phyloP scores from a whole-genome alignment of 371 early-diverging fungal genomes.

The Cokeromyces recurvatus region DNA sequence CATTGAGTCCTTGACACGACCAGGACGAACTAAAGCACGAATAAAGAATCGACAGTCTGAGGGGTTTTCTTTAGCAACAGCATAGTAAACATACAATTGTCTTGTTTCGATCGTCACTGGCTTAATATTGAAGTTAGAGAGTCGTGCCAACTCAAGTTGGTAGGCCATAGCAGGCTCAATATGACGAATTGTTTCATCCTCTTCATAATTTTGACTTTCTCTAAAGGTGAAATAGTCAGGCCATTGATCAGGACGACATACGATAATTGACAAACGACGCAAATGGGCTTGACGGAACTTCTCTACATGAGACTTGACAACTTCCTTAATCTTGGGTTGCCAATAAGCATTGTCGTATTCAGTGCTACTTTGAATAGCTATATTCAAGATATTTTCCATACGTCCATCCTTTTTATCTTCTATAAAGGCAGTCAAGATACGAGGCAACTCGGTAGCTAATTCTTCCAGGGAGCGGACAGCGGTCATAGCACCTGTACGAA shows the following conservation, averaged over 20 bases:
- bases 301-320: slow-evolving; percentile 50
- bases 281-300: slow-evolving; percentile 73
- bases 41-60: slow-evolving; percentile 96
- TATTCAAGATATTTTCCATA: slow-evolving; percentile 78
- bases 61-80: slow-evolving; percentile 89
- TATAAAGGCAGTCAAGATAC: slow-evolving; percentile 51
- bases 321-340: slow-evolving; percentile 54
- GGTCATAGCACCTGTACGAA: slow-evolving; percentile 68
- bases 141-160: slow-evolving; percentile 89
- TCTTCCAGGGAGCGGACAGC: slow-evolving; percentile 54
- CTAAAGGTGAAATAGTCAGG: slow-evolving; percentile 96
- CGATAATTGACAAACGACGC: slow-evolving; percentile 88
- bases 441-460: slow-evolving; percentile 44
- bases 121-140: slow-evolving; percentile 93
- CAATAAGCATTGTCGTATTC: slow-evolving; percentile 63
- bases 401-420: slow-evolving; percentile 33
- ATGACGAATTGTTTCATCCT: slow-evolving; percentile 94
- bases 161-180: slow-evolving; percentile 97
- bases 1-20: slow-evolving; percentile 69
- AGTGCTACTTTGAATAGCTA: slow-evolving; percentile 60
- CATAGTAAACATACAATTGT: slow-evolving; percentile 94
- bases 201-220: slow-evolving; percentile 76
- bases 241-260: slow-evolving; percentile 75
- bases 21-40: slow-evolving; percentile 94
- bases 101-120: slow-evolving; percentile 91